Conservation (phyloP, 306 rosid genomes). For the Trichosanthes truncata region DNA sequence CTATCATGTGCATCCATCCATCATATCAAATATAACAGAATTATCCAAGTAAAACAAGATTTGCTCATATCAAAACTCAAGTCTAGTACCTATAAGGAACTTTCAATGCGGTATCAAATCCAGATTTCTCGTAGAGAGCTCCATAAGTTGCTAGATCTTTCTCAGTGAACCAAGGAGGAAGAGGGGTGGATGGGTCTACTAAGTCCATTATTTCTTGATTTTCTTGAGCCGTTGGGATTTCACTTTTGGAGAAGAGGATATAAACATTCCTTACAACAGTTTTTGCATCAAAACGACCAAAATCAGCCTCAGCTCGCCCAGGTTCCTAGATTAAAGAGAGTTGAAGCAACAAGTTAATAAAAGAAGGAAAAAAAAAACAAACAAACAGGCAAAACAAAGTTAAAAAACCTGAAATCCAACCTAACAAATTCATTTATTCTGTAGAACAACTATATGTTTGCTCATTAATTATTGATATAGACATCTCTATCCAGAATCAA, state of each 20-base stretch:
- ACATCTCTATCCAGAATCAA: too few species aligned
- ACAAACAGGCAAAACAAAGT: neutral
- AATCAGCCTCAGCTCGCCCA: constrained; percentile 81
- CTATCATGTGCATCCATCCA: constrained; percentile 19
- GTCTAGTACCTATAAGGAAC: constrained; percentile 57
- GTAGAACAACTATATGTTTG: too few species aligned
- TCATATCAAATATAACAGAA: neutral
- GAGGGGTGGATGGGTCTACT: constrained; percentile 62
- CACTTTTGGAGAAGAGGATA: constrained; percentile 68
- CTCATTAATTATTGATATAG: too few species aligned
- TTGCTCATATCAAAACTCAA: neutral
- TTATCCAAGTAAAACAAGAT: neutral
- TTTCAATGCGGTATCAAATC: constrained; percentile 60
- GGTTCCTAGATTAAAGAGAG: constrained; percentile 29
- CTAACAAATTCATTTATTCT: too few species aligned
- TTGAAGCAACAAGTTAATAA: too few species aligned
- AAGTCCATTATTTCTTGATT: constrained; percentile 82
- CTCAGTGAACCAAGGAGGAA: constrained; percentile 72
- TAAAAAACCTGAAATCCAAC: neutral
- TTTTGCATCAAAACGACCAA: constrained; percentile 55
- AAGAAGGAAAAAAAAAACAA: too few species aligned
- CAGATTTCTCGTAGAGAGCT: constrained; percentile 65
- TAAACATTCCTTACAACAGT: constrained; percentile 54
- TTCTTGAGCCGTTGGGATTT: constrained; percentile 58
- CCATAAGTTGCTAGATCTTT: constrained; percentile 67